Conservation (phyloP, 2,329 filamentous ascomycete species). For the Aspergillus sp. region DNA sequence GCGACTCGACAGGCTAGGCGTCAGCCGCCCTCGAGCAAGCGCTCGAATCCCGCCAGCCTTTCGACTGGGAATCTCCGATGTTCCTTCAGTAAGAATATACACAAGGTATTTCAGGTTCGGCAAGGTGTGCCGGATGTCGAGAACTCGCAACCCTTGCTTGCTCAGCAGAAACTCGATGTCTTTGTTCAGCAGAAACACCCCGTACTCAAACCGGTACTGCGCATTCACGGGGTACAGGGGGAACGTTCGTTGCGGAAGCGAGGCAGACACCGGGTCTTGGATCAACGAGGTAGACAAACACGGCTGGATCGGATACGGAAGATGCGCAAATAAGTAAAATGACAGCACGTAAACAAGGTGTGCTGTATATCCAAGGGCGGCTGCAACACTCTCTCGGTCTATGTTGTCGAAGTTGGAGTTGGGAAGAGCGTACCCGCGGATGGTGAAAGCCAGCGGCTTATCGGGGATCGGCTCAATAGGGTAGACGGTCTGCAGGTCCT, state of each 20-base stretch:
- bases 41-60: constrained; percentile 47
- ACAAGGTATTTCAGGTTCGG: constrained; percentile 90
- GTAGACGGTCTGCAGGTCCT: constrained; percentile 71
- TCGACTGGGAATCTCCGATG: constrained; percentile 48
- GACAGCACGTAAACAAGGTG: constrained; percentile 67
- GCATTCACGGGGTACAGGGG: constrained; percentile 69
- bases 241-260: constrained; percentile 56
- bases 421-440: constrained; percentile 67
- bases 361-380: constrained; percentile 71
- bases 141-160: constrained; percentile 61
- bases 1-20: constrained; percentile 29
- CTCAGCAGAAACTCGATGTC: constrained; percentile 67
- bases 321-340: constrained; percentile 66
- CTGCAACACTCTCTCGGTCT: constrained; percentile 60
- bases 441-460: constrained; percentile 68
- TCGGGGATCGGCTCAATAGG: constrained; percentile 61
- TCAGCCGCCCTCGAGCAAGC: constrained; percentile 30
- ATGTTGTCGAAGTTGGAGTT: constrained; percentile 68
- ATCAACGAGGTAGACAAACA: constrained; percentile 67
- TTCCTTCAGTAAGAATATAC: constrained; percentile 78
- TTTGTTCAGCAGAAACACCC: constrained; percentile 93
- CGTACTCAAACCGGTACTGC: constrained; percentile 90
- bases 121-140: constrained; percentile 85
- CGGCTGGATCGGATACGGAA: constrained; percentile 70
- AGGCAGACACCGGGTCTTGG: constrained; percentile 58